Percentiles rank a stretch among this genome's conserved stretches.
Evolutionary conservation across 2,329 filamentous ascomycete species (phyloP).

Genomic region (Monascus ruber): DNA sequence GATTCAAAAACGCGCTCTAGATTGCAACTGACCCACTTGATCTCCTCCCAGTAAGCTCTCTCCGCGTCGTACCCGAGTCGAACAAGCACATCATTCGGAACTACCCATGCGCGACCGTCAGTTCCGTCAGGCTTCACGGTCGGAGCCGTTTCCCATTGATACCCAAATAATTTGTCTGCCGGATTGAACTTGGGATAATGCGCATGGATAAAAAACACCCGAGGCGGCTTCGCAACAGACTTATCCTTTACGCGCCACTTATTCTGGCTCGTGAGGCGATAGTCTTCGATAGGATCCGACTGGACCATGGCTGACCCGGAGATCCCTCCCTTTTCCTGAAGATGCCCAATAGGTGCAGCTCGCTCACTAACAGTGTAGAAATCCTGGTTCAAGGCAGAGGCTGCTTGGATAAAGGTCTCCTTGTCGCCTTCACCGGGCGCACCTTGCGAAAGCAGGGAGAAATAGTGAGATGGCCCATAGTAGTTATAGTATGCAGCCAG

Average conservation of each 20-base stretch:
- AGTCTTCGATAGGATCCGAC: conserved; percentile 21
- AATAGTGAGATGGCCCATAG: conserved; percentile 17
- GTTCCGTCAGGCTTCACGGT: conserved; percentile 8
- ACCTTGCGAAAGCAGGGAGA: conserved; percentile 19
- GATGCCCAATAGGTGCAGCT: conserved; percentile 10
- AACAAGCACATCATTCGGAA: conserved; percentile 10
- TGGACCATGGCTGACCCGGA: conserved; percentile 13
- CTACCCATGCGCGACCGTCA: conserved; percentile 17
- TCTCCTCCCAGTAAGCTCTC: conserved; percentile 19
- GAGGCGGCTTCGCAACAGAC: conserved; percentile 9
- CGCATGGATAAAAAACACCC: conserved; percentile 21
- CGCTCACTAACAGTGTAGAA: conserved; percentile 18
- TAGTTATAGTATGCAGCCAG: conserved; percentile 23
- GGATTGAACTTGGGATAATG: conserved; percentile 22
- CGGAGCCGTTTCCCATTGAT: conserved; percentile 12
- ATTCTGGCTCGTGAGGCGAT: conserved; percentile 8
- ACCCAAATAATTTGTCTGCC: conserved; percentile 12
- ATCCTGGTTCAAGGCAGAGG: conserved; percentile 9
- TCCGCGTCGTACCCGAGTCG: conserved; percentile 22
- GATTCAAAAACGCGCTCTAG: conserved; percentile 14
- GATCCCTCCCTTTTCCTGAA: conserved; percentile 3
- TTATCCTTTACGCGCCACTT: conserved; percentile 11
- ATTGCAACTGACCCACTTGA: conserved; percentile 17
- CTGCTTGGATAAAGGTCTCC: conserved; percentile 18
- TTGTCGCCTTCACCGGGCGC: conserved; percentile 18